Conservation (phyloP, 2,329 filamentous ascomycete genomes). For the Nannizziopsis barbatae region DNA sequence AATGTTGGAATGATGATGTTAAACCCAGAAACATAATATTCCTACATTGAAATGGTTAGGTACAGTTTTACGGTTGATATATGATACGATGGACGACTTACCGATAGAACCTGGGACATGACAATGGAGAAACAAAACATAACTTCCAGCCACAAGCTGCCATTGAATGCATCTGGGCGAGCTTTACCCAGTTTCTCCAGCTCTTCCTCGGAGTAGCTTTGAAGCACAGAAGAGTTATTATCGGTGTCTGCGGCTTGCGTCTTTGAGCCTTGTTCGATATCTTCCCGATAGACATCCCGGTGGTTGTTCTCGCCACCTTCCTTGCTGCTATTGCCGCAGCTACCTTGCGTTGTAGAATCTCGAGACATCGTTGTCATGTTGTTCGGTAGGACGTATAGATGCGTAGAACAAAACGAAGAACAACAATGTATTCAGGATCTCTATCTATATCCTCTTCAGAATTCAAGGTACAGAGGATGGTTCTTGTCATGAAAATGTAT, state of each 20-base stretch:
- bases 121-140: constrained; percentile 53
- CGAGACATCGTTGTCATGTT: neutral
- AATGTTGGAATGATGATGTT: constrained; percentile 57
- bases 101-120: constrained; percentile 52
- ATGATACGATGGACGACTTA: constrained; percentile 24
- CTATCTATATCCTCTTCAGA: neutral
- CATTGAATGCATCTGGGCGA: constrained; percentile 45
- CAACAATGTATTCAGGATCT: neutral
- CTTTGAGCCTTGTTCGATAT: neutral
- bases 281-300: too few relatives aligned
- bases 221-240: neutral
- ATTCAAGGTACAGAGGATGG: too few relatives aligned
- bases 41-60: constrained; percentile 31
- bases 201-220: constrained; percentile 7
- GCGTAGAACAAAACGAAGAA: neutral
- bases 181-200: constrained; percentile 53
- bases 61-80: neutral
- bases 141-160: constrained; percentile 44
- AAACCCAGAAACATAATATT: constrained; percentile 70
- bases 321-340: neutral
- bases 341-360: neutral
- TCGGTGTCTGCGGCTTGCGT: neutral
- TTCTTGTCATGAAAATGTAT: too few relatives aligned
- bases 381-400: neutral
- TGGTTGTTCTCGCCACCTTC: too few relatives aligned